Evolutionary conservation across 1,139 yeast species (phyloP), one percentile per base, ranked within the genome.

Genomic region (Petasospora fabianii): DNA sequence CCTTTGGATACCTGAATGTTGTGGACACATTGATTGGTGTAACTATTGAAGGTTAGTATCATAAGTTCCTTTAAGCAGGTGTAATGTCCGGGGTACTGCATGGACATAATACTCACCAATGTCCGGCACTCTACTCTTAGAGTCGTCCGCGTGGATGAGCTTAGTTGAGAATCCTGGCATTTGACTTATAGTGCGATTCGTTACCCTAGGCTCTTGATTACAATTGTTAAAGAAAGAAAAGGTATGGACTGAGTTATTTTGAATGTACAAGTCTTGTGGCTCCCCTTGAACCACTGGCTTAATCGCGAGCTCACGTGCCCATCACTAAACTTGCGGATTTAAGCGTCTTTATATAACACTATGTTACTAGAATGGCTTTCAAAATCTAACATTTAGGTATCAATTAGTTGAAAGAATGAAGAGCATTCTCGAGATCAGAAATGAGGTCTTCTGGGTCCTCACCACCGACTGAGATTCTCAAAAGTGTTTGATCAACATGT

Each of bases 11-110:
- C 36, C 75, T 69, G 59, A 66, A 88, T 0, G 95, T 90, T 6
- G 97, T 84, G 3, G 95, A 63, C 6, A 86, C 80, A 49, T 84
- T 85, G 42, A 90, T 80, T 17, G 97, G 95, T 5, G 95, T 80
- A 0, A 82, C 77, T 49, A n/a, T 26, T n/a, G 16, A 13, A 15
- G 14, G 19, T 21, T 12, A 12, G 21, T n/a, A n/a, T n/a, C n/a
- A n/a, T n/a, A n/a, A n/a, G n/a, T n/a, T n/a, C n/a, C n/a, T n/a
- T n/a, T n/a, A n/a, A n/a, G n/a, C n/a, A n/a, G n/a, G n/a, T n/a
- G n/a, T n/a, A n/a, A n/a, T n/a, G n/a, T n/a, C n/a, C n/a, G 28
- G 16, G 6, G 16, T 15, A 26, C 15, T n/a, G 15, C 4, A 14
- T 20, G 10, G 16, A 26, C 10, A 6, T 6, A 13, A 4, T 5